Evolutionary conservation across 331 rosid genomes (phyloP), one percentile per base, ranked within the genome.

Genomic region (Saraca asoca): DNA sequence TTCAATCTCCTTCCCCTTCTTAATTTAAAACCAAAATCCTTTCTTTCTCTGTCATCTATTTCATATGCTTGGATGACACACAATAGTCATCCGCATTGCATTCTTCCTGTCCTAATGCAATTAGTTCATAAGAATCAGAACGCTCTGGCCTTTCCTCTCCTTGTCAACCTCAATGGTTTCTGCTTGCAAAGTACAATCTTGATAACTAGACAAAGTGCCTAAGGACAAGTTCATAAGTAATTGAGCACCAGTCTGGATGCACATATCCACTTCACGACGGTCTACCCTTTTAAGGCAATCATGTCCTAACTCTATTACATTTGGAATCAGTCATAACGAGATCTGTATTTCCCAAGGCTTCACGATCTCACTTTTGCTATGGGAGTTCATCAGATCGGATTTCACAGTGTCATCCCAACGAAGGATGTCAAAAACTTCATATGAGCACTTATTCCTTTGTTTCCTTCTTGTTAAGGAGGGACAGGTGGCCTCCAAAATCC

Each of bases 1-100:
- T 83, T 86, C 77, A 76, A 24, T 81, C 91, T 83, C 70, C 91
- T 78, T 43, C 91, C 91, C 60, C 85, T 67, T 67, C 82, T 81
- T 31, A 86, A 34, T 41, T 72, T 83, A 37, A 71, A 29, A 37
- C 81, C 62, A 3, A 55, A 77, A 62, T 83, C 82, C 46, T 44
- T 65, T 2, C 29, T 68, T 44, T 68, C 85, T 1, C 1, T 48
- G 14, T 51, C 73, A 38, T 64, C 51, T 31, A 65, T 62, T 45
- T 76, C 85, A 58, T 57, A 42, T 16, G 75, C 70, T 45, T 76
- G 0, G 82, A 80, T 19, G 85, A 78, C 43, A 68, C 69, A 5
- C 71, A 79, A 53, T 45, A 41, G 39, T 83, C 85, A 44, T 81
- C 80, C 12, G 38, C 74, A 48, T 19, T 56, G 73, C 81, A 58